A percentile compares a stretch with the other conserved stretches of the same genome.
phyloP scores from a whole-genome alignment of 2,329 filamentous ascomycete genomes.

The Ciborinia camelliae region DNA sequence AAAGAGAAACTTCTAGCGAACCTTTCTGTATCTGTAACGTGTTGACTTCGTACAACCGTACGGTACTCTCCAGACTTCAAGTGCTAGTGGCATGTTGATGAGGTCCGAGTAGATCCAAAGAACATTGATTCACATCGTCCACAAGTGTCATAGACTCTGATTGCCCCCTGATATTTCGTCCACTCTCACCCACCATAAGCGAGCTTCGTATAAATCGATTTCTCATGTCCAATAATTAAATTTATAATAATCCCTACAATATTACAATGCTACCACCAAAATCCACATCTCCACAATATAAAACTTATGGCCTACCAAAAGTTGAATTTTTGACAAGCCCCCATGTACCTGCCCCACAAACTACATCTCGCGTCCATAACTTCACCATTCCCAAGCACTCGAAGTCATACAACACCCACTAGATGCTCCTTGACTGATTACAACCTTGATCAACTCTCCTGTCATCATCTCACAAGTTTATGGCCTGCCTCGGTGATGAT shows the following conservation, averaged over 20 bases:
- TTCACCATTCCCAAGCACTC: neutral
- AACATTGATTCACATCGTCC: neutral
- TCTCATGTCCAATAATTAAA: constrained; percentile 14
- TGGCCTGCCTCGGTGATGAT: constrained; percentile 6
- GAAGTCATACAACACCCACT: neutral
- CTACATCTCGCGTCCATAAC: neutral
- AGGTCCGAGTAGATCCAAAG: constrained; percentile 3
- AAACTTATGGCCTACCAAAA: neutral
- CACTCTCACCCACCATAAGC: neutral
- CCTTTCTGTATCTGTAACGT: neutral
- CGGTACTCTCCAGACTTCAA: neutral
- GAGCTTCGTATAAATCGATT: constrained; percentile 1
- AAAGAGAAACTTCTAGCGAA: neutral
- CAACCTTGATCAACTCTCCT: neutral
- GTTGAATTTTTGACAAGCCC: neutral
- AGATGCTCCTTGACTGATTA: neutral
- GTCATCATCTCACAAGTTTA: neutral
- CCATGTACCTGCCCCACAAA: neutral
- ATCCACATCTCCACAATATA: neutral
- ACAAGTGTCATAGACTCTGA: neutral
- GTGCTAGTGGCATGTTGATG: neutral
- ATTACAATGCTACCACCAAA: neutral
- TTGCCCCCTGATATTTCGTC: neutral
- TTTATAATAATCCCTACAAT: too few species aligned
- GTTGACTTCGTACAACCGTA: neutral